phyloP scores from a whole-genome alignment of 139 green algal genomes.

The Chlorella vulgaris region DNA sequence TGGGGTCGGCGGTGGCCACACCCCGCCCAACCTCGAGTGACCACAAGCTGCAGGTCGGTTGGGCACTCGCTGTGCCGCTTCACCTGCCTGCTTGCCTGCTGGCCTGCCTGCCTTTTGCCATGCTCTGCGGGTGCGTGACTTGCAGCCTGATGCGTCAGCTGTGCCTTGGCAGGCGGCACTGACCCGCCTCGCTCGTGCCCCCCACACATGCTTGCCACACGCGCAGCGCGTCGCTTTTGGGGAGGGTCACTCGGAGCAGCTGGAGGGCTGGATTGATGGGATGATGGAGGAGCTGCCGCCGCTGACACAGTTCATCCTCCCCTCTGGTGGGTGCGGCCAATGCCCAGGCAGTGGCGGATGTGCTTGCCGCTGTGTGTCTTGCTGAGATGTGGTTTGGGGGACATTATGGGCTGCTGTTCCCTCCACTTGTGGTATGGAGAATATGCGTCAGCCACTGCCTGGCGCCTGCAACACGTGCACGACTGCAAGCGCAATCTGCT shows the following conservation, averaged over 20 bases:
- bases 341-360: neutral
- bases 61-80: neutral
- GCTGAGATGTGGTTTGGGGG: too few relatives aligned
- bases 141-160: too few relatives aligned
- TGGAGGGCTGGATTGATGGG: slow-evolving; percentile 93
- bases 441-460: too few relatives aligned
- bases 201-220: neutral
- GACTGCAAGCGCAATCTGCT: too few relatives aligned
- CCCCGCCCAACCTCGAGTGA: slow-evolving; percentile 60
- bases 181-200: neutral
- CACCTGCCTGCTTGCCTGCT: too few relatives aligned
- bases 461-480: too few relatives aligned
- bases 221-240: slow-evolving; percentile 68
- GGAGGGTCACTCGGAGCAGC: slow-evolving; percentile 14
- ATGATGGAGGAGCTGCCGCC: slow-evolving; percentile 79
- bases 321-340: slow-evolving; percentile 68
- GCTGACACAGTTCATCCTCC: slow-evolving; percentile 94
- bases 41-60: slow-evolving; percentile 60
- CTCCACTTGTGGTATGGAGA: too few relatives aligned
- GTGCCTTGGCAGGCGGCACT: too few relatives aligned
- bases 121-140: neutral
- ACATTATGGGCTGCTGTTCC: too few relatives aligned
- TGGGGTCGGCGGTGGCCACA: slow-evolving; percentile 91
- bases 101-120: neutral
- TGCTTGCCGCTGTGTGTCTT: too few relatives aligned